Base-by-base conservation (phyloP, 2,329 filamentous ascomycete genomes). In the Zasmidium citrigriseum region DNA sequence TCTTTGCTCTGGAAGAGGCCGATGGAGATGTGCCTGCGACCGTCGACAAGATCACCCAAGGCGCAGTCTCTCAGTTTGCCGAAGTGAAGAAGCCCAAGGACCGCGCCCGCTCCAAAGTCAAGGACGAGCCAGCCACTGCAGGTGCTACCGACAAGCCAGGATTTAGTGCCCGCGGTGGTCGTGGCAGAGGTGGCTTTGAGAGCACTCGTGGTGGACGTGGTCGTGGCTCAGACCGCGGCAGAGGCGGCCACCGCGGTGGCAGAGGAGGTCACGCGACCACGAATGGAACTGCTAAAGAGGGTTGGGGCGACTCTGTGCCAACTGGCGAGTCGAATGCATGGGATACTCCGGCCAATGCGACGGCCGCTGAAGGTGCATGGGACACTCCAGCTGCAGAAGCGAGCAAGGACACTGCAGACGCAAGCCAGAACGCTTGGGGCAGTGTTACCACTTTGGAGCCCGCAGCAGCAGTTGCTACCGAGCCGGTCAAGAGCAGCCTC, bases 1-100 rank as follows among this genome's bases (percentile, higher is more conserved):
- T 98, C 64, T 95, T 95, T 75, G 93, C 93, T 62, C 83, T 99
- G 60, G 87, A 96, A 76, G 95, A 99, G 81, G 89, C 88, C 57
- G 85, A 90, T 69, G 90, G 90, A 69, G 89, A 82, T 76, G 82
- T 91, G 70, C 84, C 89, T 68, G 78, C 85, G 68, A 86, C 89
- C 65, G 89, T 90, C 72, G 87, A 89, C 70, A 87, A 87, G 76
- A 93, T 95, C 75, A 86, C 88, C 69, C 88, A 93, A 77, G 90
- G 90, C 70, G 84, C 86, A 65, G 88, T 93, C 70, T 87, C 90
- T 64, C 89, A 92, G 80, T 95, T 91, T 86, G 88, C 87, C 68
- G 89, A 93, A 75, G 90, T 95, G 67, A 90, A 90, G 82, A 84
- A 86, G 71, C 89, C 89, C 80, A 93, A 92, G 81, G 86, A 89